Evolutionary conservation across 1,139 yeast species (phyloP), one percentile per base, ranked within the genome.

Genomic region (Pichia sp.): DNA sequence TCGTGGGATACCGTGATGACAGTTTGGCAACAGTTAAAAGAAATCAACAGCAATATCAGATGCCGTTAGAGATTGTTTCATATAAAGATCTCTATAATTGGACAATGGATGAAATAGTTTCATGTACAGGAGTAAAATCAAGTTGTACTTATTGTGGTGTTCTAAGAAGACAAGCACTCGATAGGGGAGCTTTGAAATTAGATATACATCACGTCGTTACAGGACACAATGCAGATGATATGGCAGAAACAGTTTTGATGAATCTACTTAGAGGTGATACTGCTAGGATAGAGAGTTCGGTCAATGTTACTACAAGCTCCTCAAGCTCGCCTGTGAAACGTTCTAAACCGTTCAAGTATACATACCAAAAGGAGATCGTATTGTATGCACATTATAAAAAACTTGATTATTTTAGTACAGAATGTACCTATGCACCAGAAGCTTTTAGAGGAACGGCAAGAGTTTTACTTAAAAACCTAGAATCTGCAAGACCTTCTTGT

Each of bases 61-160:
- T 93, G 78, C 95, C 94, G 0, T 66, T 93, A 42, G 91, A 85
- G 56, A 88, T 93, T 44, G 83, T 93, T 5, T 84, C 96, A 5
- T 93, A 91, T 56, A 79, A 79, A 49, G 96, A 89, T 31, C 67
- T 93, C 18, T 93, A 91, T 57, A 72, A 81, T 58, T 93, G 99
- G 99, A 85, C 95, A 9, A 91, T 93, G 99, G 99, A 93, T 64
- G 95, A 88, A 56, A 86, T 93, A 40, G 99, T 93, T 1, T 79
- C 91, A 1, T 86, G 94, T 60, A 93, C 96, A 2, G 98, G 98
- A 9, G 81, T 85, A 39, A 74, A 95, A 59, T 86, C 88, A 50
- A 86, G 95, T 56, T 93, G 99, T 63, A 93, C 99, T 0, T 93
- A 91, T 60, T 93, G 99, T 67, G 99, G 99, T 38, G 98, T 93